phyloP scores from a whole-genome alignment of 495 filamentous ascomycete genomes.

The Aspergillus cavernicola region DNA sequence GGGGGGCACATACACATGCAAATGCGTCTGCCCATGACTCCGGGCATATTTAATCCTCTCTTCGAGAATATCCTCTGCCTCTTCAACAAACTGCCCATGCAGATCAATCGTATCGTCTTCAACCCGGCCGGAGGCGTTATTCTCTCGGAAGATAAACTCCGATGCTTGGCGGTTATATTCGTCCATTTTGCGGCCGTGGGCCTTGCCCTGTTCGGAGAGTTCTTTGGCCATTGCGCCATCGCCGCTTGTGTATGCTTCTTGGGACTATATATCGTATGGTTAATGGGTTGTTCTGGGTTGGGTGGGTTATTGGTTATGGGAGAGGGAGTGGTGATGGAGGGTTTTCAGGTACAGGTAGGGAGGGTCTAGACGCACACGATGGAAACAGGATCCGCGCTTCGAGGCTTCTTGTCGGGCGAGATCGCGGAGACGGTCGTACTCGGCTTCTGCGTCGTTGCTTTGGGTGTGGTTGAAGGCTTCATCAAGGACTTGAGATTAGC shows the following conservation, averaged over 20 bases:
- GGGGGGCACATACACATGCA: constrained; percentile 59
- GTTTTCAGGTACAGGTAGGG: too few species aligned
- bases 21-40: constrained; percentile 65
- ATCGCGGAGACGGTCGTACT: constrained; percentile 88
- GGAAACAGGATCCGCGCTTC: constrained; percentile 72
- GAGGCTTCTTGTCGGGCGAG: constrained; percentile 74
- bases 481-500: constrained; percentile 1
- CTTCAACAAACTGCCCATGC: constrained; percentile 89
- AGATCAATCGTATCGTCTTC: constrained; percentile 83
- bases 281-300: not conserved
- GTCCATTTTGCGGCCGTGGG: constrained; percentile 73
- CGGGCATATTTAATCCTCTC: constrained; percentile 73
- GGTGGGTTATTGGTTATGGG: not conserved
- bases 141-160: constrained; percentile 90
- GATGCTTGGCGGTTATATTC: constrained; percentile 84
- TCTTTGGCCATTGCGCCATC: constrained; percentile 77
- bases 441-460: constrained; percentile 64
- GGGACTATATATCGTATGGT: constrained; percentile 51
- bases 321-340: not conserved
- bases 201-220: constrained; percentile 79
- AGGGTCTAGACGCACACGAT: constrained; percentile 48
- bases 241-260: constrained; percentile 73
- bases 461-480: constrained; percentile 79
- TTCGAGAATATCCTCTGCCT: constrained; percentile 87
- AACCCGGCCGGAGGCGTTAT: constrained; percentile 71